Evolutionary conservation across 352 stramenopile genomes (phyloP).

Genomic region (Globisporangium barbulae): DNA sequence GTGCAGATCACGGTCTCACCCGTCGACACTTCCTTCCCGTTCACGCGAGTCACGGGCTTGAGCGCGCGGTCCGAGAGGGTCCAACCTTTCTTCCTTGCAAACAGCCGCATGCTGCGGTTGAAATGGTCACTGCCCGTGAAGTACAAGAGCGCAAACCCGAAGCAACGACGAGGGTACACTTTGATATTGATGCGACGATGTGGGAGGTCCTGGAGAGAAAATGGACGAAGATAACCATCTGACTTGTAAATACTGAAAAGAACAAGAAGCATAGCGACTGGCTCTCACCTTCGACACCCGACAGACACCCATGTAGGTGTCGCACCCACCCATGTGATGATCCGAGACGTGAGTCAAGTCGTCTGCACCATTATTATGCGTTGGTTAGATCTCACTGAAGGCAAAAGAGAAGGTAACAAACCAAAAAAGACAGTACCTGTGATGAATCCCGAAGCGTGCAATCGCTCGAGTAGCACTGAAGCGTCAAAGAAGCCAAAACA

Average conservation of each 20-base stretch:
- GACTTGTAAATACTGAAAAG: neutral
- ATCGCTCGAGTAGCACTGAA: slow-evolving; percentile 46
- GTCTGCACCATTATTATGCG: slow-evolving; percentile 27
- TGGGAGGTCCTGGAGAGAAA: slow-evolving; percentile 29
- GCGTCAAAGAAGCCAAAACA: neutral
- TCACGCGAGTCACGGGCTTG: slow-evolving; percentile 55
- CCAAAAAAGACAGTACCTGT: slow-evolving; percentile 26
- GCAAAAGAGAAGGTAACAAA: neutral
- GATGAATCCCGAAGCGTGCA: slow-evolving; percentile 65
- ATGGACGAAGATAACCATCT: neutral
- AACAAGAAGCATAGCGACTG: neutral
- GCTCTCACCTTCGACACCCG: slow-evolving; percentile 44
- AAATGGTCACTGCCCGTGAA: slow-evolving; percentile 92
- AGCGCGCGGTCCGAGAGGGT: slow-evolving; percentile 67
- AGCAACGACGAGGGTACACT: slow-evolving; percentile 76
- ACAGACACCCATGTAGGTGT: slow-evolving; percentile 89
- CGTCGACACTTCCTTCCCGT: slow-evolving; percentile 55
- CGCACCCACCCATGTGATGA: slow-evolving; percentile 45
- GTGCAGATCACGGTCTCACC: slow-evolving; percentile 73
- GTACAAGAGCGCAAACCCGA: slow-evolving; percentile 85
- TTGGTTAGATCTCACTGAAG: neutral
- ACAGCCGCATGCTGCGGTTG: slow-evolving; percentile 84
- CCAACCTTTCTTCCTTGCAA: slow-evolving; percentile 77
- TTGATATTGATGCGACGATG: slow-evolving; percentile 85
- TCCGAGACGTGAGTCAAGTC: slow-evolving; percentile 64